A percentile compares a stretch with the other conserved stretches of the same genome.
Conservation (phyloP, 257 asterid genomes). For the Forsythia viridissima region DNA sequence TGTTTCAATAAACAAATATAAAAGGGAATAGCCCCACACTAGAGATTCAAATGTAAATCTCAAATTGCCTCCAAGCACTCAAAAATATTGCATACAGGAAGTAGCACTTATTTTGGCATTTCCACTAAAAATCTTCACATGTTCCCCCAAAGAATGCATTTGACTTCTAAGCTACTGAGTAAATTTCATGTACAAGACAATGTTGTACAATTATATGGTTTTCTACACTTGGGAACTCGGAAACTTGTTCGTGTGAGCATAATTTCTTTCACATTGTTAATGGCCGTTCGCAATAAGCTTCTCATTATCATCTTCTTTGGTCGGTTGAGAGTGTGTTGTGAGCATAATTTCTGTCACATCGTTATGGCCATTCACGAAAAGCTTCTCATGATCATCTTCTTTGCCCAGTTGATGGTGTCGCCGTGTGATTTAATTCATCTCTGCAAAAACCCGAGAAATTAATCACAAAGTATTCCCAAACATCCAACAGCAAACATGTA, state of each 20-base stretch:
- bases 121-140: background rate
- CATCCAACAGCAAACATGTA: background rate
- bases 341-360: conserved; percentile 20
- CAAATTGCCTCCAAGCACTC: too few species aligned
- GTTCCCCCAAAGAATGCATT: background rate
- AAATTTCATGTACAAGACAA: conserved; percentile 16
- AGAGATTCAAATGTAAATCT: too few species aligned
- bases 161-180: conserved; percentile 1
- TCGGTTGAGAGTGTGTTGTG: conserved; percentile 3
- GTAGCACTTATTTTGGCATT: background rate
- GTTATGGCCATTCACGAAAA: conserved; percentile 30
- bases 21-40: too few species aligned
- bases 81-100: background rate
- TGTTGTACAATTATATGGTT: conserved; percentile 20
- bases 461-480: background rate
- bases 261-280: conserved; percentile 30
- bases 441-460: conserved; percentile 30
- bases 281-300: conserved; percentile 23
- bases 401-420: conserved; percentile 19
- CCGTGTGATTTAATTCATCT: conserved; percentile 39
- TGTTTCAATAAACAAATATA: too few species aligned
- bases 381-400: conserved; percentile 33
- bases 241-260: background rate
- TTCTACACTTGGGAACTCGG: conserved; percentile 2
- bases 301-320: conserved; percentile 20